phyloP scores from a whole-genome alignment of 441 rosid species.

The Populus hybrid region DNA sequence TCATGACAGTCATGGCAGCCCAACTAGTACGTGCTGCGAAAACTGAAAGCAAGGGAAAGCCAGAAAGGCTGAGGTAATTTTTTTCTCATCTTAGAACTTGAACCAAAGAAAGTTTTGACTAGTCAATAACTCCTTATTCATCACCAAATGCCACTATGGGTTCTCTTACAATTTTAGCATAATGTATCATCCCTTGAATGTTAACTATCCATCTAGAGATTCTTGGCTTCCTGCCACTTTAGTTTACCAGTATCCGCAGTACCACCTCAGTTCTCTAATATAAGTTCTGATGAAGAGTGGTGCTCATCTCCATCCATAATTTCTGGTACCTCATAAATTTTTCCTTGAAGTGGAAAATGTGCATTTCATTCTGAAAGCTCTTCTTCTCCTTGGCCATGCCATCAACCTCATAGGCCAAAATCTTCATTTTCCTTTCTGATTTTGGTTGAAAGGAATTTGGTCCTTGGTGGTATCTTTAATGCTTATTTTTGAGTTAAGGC shows the following conservation, averaged over 20 bases:
- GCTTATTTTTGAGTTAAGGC: background rate
- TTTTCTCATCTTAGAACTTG: background rate
- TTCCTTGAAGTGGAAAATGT: background rate
- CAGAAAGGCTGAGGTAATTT: conserved; percentile 79
- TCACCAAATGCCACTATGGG: background rate
- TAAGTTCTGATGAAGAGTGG: background rate
- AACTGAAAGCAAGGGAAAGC: conserved; percentile 63
- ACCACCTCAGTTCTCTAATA: background rate
- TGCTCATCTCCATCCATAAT: background rate
- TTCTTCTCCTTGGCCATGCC: background rate
- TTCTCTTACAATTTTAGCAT: background rate
- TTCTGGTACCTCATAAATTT: background rate
- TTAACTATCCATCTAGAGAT: background rate
- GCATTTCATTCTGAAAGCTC: background rate
- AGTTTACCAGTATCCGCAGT: background rate
- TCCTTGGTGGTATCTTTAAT: background rate
- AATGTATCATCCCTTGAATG: background rate
- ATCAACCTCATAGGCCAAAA: background rate
- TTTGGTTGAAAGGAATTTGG: background rate
- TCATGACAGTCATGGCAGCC: conserved; percentile 83
- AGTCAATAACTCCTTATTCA: background rate
- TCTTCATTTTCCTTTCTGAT: background rate
- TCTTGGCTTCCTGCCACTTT: background rate
- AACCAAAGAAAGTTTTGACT: background rate
- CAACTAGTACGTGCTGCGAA: conserved; percentile 81